Conservation (phyloP, 495 filamentous ascomycete genomes). For the Gamarada debralockiae region DNA sequence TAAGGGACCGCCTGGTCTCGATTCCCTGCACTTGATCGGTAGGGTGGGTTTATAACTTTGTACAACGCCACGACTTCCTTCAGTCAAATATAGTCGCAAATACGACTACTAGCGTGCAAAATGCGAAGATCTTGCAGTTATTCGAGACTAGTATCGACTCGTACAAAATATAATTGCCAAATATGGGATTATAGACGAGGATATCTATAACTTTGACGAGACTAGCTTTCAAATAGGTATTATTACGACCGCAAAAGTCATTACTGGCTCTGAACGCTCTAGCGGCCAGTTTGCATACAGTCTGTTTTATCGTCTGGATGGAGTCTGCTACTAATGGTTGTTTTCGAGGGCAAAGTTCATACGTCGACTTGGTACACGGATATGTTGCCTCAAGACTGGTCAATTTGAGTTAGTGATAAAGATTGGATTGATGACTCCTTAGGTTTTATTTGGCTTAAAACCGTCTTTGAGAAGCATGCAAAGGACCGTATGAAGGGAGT, state of each 20-base stretch:
- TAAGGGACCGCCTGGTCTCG: no score
- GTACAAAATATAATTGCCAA: no score
- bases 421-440: neutral
- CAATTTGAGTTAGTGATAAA: neutral
- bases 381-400: neutral
- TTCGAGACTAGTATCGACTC: neutral
- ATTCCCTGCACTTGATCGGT: no score
- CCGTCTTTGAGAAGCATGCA: constrained; percentile 2
- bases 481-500: neutral
- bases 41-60: no score
- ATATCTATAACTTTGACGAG: constrained; percentile 11
- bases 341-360: constrained; percentile 1
- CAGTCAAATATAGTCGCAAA: neutral
- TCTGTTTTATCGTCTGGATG: neutral
- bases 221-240: constrained; percentile 2
- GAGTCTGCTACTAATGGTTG: neutral
- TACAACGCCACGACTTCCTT: neutral
- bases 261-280: neutral
- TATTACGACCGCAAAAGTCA: neutral
- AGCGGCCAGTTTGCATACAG: neutral
- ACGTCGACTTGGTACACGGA: constrained; percentile 1
- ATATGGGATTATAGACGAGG: constrained; percentile 3
- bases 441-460: constrained; percentile 1
- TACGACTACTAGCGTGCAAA: neutral
- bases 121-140: neutral